These are phyloP conservation scores for Globisporangium apiculatum DNA, from an alignment of 352 stramenopile genomes.

Conservation along the genomic window DNA sequence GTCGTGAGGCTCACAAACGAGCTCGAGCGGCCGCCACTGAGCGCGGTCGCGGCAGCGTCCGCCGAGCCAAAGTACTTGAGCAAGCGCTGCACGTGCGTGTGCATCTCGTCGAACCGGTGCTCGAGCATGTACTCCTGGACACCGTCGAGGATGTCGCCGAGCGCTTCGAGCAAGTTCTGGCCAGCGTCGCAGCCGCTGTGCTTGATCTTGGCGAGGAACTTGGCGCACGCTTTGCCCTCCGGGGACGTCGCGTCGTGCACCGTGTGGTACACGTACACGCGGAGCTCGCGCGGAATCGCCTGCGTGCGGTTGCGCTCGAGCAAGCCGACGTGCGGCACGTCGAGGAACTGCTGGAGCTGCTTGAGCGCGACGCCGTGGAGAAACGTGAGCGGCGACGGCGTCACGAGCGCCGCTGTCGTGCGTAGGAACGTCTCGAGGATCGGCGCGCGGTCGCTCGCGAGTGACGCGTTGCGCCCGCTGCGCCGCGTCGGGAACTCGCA, in stretches of 20 bases:
- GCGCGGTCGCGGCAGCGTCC: not conserved
- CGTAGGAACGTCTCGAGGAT: conserved; percentile 77
- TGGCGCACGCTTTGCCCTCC: conserved; percentile 71
- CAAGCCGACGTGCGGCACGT: conserved; percentile 64
- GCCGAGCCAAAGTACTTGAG: conserved; percentile 33
- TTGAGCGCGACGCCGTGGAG: conserved; percentile 67
- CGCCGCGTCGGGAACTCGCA: conserved; percentile 68
- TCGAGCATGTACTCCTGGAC: conserved; percentile 86
- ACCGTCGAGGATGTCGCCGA: conserved; percentile 70
- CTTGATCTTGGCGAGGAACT: conserved; percentile 62
- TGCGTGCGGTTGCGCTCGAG: conserved; percentile 75
- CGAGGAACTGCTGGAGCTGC: conserved; percentile 75
- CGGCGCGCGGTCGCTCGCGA: conserved; percentile 63
- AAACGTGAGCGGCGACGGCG: conserved; percentile 68
- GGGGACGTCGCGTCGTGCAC: conserved; percentile 70
- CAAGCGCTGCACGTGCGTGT: conserved; percentile 47
- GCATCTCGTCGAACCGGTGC: conserved; percentile 78
- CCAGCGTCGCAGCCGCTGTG: conserved; percentile 30
- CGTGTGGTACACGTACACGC: conserved; percentile 76
- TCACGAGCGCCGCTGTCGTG: conserved; percentile 59
- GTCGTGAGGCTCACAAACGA: conserved; percentile 63
- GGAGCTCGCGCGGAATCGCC: conserved; percentile 63
- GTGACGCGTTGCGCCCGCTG: conserved; percentile 45
- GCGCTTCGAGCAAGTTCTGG: conserved; percentile 62
- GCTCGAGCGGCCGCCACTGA: conserved; percentile 28